Conservation (phyloP, 306 rosid genomes). For the Arachis hypogaea region DNA sequence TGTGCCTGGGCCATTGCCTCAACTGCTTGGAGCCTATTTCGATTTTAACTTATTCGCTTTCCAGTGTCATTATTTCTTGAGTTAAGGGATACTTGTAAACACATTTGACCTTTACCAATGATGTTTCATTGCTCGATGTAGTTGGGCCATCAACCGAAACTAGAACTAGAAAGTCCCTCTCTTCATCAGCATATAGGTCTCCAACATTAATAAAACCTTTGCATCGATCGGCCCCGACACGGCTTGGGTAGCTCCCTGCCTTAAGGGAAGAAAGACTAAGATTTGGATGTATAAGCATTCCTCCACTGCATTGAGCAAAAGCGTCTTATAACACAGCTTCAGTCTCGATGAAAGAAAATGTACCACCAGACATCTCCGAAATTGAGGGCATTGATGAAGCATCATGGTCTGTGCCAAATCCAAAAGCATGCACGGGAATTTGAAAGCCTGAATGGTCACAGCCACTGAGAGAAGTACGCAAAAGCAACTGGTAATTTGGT, state of each 20-base stretch:
- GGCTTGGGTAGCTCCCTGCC: slow-evolving; percentile 88
- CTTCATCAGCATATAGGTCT: slow-evolving; percentile 94
- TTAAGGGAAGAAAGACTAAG: slow-evolving; percentile 62
- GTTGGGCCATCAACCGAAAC: slow-evolving; percentile 67
- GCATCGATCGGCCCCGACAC: slow-evolving; percentile 60
- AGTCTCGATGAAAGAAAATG: slow-evolving; percentile 95
- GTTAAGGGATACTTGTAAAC: slow-evolving; percentile 78
- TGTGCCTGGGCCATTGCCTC: slow-evolving; percentile 91
- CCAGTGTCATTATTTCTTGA: slow-evolving; percentile 60
- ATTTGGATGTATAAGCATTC: slow-evolving; percentile 57
- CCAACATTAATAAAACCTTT: slow-evolving; percentile 78
- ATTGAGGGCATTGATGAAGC: slow-evolving; percentile 93
- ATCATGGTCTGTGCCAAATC: slow-evolving; percentile 95
- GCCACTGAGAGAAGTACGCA: slow-evolving; percentile 70
- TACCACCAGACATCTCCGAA: slow-evolving; percentile 94
- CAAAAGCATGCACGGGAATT: slow-evolving; percentile 94
- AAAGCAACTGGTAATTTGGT: slow-evolving; percentile 80
- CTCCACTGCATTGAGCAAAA: slow-evolving; percentile 98
- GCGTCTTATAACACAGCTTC: slow-evolving; percentile 95
- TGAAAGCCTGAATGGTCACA: slow-evolving; percentile 72
- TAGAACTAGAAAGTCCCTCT: slow-evolving; percentile 83
- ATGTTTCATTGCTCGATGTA: slow-evolving; percentile 59
- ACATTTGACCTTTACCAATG: slow-evolving; percentile 77
- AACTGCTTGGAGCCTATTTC: slow-evolving; percentile 87
- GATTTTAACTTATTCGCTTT: slow-evolving; percentile 73